phyloP scores from a whole-genome alignment of 2,329 filamentous ascomycete genomes.

The Trichoderma koningiopsis region DNA sequence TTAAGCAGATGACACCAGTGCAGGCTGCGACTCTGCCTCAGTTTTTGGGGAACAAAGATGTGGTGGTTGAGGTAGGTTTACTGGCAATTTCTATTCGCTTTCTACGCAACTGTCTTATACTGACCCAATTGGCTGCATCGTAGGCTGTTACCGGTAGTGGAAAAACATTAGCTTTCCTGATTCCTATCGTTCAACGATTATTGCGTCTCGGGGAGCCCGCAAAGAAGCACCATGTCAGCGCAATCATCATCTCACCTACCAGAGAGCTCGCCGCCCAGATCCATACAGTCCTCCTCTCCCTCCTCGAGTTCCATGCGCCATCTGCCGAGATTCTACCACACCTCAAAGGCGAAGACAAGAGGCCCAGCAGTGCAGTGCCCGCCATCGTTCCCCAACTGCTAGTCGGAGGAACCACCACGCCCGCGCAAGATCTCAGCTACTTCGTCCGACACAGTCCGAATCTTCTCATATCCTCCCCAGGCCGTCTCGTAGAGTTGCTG shows the following conservation, averaged over 20 bases:
- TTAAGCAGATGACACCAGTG: slow-evolving; percentile 87
- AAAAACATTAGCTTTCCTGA: slow-evolving; percentile 84
- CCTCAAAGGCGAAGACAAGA: slow-evolving; percentile 59
- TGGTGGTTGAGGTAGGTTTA: slow-evolving; percentile 73
- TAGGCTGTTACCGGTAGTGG: slow-evolving; percentile 86
- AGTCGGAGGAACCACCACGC: slow-evolving; percentile 76
- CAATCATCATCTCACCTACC: slow-evolving; percentile 87
- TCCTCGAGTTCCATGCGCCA: slow-evolving; percentile 80
- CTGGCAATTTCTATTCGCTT: neutral
- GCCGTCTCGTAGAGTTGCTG: slow-evolving; percentile 83
- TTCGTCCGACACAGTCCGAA: slow-evolving; percentile 88
- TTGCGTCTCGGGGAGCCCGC: slow-evolving; percentile 78
- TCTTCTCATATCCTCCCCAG: slow-evolving; percentile 86
- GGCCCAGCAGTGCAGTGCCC: slow-evolving; percentile 47
- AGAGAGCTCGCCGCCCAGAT: slow-evolving; percentile 93
- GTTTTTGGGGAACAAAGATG: slow-evolving; percentile 87
- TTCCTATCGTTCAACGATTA: slow-evolving; percentile 81
- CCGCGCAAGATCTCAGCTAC: slow-evolving; percentile 81
- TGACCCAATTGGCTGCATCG: neutral
- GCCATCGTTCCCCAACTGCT: slow-evolving; percentile 84
- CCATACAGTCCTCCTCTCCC: slow-evolving; percentile 72
- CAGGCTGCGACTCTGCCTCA: slow-evolving; percentile 89
- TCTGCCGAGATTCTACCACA: slow-evolving; percentile 68
- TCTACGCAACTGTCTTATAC: neutral
- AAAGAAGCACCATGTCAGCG: slow-evolving; percentile 86